Evolutionary conservation across 2,329 filamentous ascomycete species (phyloP).

Genomic region (Clonostachys rhizophaga): DNA sequence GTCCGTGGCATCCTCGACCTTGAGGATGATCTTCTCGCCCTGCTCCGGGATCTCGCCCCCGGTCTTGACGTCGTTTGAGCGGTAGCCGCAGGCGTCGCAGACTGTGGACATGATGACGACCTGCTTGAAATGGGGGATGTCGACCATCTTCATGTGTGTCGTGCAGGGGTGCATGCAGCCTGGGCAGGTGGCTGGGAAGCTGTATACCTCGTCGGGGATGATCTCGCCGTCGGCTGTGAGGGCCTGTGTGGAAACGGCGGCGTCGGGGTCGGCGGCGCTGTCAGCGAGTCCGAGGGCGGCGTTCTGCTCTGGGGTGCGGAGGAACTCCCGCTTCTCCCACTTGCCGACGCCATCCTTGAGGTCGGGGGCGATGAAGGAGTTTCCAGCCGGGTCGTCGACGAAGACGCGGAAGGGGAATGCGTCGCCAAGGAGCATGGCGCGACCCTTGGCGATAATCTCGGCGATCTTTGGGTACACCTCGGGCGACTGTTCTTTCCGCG

Average conservation of each 20-base stretch:
- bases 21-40: slow-evolving; percentile 77
- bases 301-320: slow-evolving; percentile 81
- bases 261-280: slow-evolving; percentile 34
- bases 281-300: slow-evolving; percentile 73
- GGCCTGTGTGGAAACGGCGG: slow-evolving; percentile 45
- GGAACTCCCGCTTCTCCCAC: slow-evolving; percentile 82
- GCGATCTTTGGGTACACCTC: slow-evolving; percentile 77
- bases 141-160: slow-evolving; percentile 98
- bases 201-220: slow-evolving; percentile 87
- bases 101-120: slow-evolving; percentile 94
- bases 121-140: slow-evolving; percentile 97
- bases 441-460: slow-evolving; percentile 68
- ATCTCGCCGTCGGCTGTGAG: slow-evolving; percentile 67
- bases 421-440: slow-evolving; percentile 72
- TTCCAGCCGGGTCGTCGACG: slow-evolving; percentile 88
- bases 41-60: slow-evolving; percentile 86
- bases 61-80: slow-evolving; percentile 96
- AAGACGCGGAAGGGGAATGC: slow-evolving; percentile 84
- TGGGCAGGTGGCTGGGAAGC: slow-evolving; percentile 86
- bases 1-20: slow-evolving; percentile 65
- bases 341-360: slow-evolving; percentile 77
- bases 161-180: slow-evolving; percentile 82
- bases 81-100: slow-evolving; percentile 88
- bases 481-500: slow-evolving; percentile 70
- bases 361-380: slow-evolving; percentile 93